Percentiles rank a stretch among this genome's conserved stretches.
phyloP scores from a whole-genome alignment of 1,284 basidiomycete species.

The Hymenochaete sp. region DNA sequence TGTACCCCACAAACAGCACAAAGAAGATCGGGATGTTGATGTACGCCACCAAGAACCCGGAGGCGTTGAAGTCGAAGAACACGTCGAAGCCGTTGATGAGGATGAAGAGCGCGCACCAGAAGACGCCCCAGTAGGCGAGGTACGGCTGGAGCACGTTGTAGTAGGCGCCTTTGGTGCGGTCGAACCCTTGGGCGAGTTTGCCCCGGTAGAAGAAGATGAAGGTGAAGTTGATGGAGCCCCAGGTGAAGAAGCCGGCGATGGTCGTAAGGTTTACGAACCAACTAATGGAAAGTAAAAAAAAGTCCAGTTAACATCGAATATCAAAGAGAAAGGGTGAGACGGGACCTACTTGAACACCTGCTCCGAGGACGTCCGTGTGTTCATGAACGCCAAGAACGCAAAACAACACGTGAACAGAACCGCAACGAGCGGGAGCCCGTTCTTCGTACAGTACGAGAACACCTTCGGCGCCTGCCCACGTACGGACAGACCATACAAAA shows the following conservation, averaged over 20 bases:
- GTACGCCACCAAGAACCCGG: constrained; percentile 52
- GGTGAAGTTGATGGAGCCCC: constrained; percentile 63
- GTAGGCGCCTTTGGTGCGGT: constrained; percentile 46
- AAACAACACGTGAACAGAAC: constrained; percentile 28
- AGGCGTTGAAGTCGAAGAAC: constrained; percentile 55
- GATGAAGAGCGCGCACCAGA: constrained; percentile 35
- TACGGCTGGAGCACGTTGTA: constrained; percentile 40
- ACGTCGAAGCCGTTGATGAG: constrained; percentile 46
- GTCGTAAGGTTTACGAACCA: constrained; percentile 54
- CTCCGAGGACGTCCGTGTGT: constrained; percentile 26
- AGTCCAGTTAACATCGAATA: background rate
- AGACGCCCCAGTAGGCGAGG: constrained; percentile 32
- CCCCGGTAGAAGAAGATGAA: constrained; percentile 71
- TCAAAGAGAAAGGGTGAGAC: constrained; percentile 14
- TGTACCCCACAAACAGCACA: constrained; percentile 47
- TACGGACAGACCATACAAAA: constrained; percentile 74
- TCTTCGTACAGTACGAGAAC: constrained; percentile 60
- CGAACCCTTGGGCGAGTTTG: constrained; percentile 46
- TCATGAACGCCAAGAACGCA: constrained; percentile 45
- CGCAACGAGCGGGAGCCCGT: constrained; percentile 61
- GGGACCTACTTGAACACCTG: constrained; percentile 33
- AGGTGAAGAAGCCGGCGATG: constrained; percentile 56
- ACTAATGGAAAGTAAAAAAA: constrained; percentile 33
- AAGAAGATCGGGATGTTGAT: constrained; percentile 47
- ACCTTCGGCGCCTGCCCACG: constrained; percentile 65